Percentiles rank a stretch among this genome's conserved stretches.
Conservation (phyloP, 306 rosid species). For the Prosopis cineraria region DNA sequence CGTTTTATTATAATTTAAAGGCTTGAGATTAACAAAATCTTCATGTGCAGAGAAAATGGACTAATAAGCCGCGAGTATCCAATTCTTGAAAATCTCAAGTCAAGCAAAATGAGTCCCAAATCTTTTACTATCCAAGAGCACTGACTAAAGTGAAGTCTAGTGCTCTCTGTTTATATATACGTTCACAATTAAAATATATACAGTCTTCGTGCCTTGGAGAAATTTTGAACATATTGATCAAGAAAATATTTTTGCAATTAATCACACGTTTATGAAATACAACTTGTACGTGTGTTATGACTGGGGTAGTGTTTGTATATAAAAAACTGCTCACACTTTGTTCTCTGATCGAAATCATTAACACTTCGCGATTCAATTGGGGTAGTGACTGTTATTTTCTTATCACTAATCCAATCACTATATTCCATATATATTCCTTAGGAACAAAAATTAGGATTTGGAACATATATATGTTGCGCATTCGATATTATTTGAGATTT, state of each 20-base stretch:
- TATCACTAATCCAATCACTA: conserved; percentile 32
- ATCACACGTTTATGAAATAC: no score
- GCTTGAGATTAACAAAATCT: conserved; percentile 41
- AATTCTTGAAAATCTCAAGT: conserved; percentile 37
- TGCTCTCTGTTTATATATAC: neutral
- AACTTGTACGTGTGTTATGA: no score
- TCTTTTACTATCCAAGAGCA: neutral
- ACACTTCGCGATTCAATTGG: conserved; percentile 38
- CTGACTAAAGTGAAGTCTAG: neutral
- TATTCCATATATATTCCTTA: conserved; percentile 48
- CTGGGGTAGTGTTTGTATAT: no score
- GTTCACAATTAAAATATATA: neutral
- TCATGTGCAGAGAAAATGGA: conserved; percentile 2
- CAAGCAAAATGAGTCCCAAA: conserved; percentile 47
- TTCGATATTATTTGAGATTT: conserved; percentile 36
- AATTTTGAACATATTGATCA: neutral
- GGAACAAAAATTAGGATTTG: conserved; percentile 43
- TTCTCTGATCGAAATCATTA: conserved; percentile 40
- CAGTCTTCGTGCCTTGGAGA: neutral
- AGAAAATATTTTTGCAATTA: neutral
- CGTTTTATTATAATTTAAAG: neutral
- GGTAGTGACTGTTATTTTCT: conserved; percentile 20
- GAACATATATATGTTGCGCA: conserved; percentile 37
- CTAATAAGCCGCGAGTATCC: conserved; percentile 18
- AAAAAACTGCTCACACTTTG: conserved; percentile 55